phyloP scores from a whole-genome alignment of 495 filamentous ascomycete genomes.

The Penicillium tannophilum region DNA sequence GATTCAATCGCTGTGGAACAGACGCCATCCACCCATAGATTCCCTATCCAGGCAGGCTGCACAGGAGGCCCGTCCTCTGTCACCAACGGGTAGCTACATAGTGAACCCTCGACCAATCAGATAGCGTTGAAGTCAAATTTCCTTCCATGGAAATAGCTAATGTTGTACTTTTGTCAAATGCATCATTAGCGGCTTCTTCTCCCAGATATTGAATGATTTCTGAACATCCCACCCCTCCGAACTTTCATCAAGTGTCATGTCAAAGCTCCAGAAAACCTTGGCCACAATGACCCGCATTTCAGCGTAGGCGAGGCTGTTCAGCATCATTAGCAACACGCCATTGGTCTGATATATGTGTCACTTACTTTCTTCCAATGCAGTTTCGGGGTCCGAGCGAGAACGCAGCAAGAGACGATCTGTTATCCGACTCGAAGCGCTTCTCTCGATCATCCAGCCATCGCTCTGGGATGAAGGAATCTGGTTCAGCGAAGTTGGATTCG shows the following conservation, averaged over 20 bases:
- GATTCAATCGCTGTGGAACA: too few species aligned
- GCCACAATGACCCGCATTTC: constrained; percentile 56
- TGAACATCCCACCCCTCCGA: constrained; percentile 41
- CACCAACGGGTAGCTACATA: not conserved
- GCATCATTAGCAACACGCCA: not conserved
- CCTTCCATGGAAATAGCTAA: not conserved
- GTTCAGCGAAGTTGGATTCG: constrained; percentile 21
- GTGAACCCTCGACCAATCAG: not conserved
- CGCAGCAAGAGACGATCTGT: constrained; percentile 16
- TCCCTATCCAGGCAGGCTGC: too few species aligned
- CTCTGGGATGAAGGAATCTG: constrained; percentile 40
- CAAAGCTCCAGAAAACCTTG: constrained; percentile 56
- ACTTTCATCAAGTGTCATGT: constrained; percentile 42
- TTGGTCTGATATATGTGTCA: not conserved
- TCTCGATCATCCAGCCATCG: constrained; percentile 39
- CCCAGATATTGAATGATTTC: constrained; percentile 35
- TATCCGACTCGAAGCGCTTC: constrained; percentile 25
- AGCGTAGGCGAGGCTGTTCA: constrained; percentile 47
- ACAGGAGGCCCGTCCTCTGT: too few species aligned
- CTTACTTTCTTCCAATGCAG: constrained; percentile 41
- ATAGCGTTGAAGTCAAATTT: not conserved
- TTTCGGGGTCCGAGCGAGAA: constrained; percentile 43
- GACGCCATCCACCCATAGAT: too few species aligned
- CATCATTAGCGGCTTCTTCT: constrained; percentile 37
- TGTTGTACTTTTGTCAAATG: constrained; percentile 14